A percentile compares a stretch with the other conserved stretches of the same genome.
These are phyloP conservation scores for Smittium mucronatum DNA, from an alignment of 371 early-diverging fungal genomes.

Conservation along the genomic window DNA sequence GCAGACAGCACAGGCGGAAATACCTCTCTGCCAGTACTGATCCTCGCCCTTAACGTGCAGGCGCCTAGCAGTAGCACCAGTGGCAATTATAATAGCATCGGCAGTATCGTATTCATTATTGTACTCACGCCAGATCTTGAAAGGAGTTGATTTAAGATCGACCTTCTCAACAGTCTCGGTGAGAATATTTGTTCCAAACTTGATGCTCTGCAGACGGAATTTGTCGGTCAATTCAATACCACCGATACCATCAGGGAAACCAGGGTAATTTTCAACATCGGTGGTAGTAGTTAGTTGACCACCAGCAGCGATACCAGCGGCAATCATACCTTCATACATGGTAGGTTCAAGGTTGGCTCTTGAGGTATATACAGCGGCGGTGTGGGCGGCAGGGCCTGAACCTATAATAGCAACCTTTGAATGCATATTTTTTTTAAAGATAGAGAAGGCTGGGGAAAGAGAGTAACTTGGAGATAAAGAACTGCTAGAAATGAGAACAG, in stretches of 20 bases:
- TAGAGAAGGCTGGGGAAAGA: no score
- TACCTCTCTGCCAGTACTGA: conserved; percentile 87
- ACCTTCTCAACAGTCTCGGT: conserved; percentile 84
- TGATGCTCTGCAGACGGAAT: conserved; percentile 65
- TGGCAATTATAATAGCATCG: conserved; percentile 87
- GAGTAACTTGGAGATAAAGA: no score
- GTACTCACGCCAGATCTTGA: conserved; percentile 85
- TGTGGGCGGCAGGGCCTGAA: conserved; percentile 93
- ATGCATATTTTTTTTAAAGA: no score
- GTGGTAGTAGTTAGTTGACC: conserved; percentile 85
- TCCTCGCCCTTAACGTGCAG: conserved; percentile 69
- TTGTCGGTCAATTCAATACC: conserved; percentile 68
- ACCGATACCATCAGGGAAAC: conserved; percentile 68
- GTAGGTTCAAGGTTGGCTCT: conserved; percentile 84
- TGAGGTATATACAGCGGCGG: conserved; percentile 90
- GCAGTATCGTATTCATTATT: conserved; percentile 47
- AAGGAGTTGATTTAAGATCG: conserved; percentile 64
- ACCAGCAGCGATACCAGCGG: conserved; percentile 48
- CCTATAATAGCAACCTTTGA: no score
- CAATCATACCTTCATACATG: conserved; percentile 95
- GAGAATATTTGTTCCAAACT: conserved; percentile 70
- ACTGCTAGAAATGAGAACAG: no score
- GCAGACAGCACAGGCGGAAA: conserved; percentile 99
- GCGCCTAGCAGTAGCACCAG: conserved; percentile 97
- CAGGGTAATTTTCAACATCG: conserved; percentile 84